Evolutionary conservation across 169 alveolate genomes (phyloP).

Genomic region (Pseudocohnilembus persalinus): DNA sequence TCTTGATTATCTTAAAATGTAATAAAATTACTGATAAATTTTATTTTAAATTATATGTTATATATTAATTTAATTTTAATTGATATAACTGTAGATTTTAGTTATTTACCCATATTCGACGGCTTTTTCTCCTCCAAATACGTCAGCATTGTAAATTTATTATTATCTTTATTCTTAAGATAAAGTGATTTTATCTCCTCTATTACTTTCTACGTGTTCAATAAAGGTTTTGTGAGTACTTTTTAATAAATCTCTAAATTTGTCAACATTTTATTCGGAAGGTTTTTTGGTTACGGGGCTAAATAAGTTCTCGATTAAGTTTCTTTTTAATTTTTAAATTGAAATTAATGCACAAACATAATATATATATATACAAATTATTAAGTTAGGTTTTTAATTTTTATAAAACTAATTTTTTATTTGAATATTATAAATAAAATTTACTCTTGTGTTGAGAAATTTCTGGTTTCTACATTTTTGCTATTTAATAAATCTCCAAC

Average conservation of each 20-base stretch:
- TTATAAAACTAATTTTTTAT: neutral
- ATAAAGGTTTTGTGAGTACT: conserved; percentile 18
- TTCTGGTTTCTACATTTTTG: conserved; percentile 11
- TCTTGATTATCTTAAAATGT: neutral
- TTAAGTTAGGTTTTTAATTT: neutral
- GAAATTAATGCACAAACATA: neutral
- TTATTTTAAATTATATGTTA: neutral
- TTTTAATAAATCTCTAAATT: conserved; percentile 1
- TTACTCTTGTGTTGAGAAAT: conserved; percentile 28
- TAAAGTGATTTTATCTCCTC: neutral
- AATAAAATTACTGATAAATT: conserved; percentile 8
- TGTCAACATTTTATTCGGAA: neutral
- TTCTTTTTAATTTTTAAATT: neutral
- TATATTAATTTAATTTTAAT: neutral
- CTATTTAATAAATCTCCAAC: conserved; percentile 10
- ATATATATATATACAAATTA: neutral
- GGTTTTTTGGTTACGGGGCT: neutral
- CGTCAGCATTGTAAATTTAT: conserved; percentile 25
- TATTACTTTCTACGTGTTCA: conserved; percentile 8
- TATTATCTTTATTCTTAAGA: neutral
- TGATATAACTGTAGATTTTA: neutral
- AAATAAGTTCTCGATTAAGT: neutral
- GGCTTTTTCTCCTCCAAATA: conserved; percentile 21
- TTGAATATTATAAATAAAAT: neutral
- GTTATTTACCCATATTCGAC: neutral